Percentiles rank a stretch among this genome's conserved stretches.
phyloP scores from a whole-genome alignment of 192 early-diverging fungal genomes.

The Podila minutissima region DNA sequence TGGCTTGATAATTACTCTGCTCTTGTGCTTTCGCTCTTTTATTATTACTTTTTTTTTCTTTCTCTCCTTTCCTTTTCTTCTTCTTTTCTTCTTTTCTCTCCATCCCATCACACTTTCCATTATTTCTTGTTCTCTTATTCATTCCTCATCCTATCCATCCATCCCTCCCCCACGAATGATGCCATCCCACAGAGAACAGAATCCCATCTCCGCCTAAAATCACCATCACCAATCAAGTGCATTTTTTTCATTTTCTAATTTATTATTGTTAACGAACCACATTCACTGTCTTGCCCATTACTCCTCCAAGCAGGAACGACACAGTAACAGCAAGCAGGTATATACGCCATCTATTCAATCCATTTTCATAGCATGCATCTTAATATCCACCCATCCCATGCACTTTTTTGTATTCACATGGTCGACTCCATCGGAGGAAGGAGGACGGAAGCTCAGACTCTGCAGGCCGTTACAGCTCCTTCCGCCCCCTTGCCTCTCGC shows the following conservation, averaged over 20 bases:
- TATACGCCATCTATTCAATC: no score
- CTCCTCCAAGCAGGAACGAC: no score
- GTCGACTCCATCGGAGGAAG: no score
- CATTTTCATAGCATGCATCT: no score
- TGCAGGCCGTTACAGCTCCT: no score
- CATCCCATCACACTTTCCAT: neutral
- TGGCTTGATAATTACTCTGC: neutral
- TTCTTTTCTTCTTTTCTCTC: neutral
- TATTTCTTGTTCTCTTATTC: neutral
- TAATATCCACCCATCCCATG: no score
- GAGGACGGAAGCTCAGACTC: no score
- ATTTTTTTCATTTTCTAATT: neutral
- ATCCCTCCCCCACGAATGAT: neutral
- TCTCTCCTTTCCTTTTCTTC: neutral
- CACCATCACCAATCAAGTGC: conserved; percentile 1
- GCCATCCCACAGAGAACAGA: neutral
- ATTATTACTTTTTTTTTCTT: neutral
- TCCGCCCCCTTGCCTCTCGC: no score
- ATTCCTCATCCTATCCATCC: conserved; percentile 2
- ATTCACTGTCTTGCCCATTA: no score
- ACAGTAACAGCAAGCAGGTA: no score
- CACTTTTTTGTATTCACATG: no score
- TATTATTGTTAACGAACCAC: neutral
- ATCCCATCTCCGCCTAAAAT: neutral
- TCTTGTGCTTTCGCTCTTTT: neutral